Conservation (phyloP, 2,329 filamentous ascomycete species). For the Talaromyces sp. region DNA sequence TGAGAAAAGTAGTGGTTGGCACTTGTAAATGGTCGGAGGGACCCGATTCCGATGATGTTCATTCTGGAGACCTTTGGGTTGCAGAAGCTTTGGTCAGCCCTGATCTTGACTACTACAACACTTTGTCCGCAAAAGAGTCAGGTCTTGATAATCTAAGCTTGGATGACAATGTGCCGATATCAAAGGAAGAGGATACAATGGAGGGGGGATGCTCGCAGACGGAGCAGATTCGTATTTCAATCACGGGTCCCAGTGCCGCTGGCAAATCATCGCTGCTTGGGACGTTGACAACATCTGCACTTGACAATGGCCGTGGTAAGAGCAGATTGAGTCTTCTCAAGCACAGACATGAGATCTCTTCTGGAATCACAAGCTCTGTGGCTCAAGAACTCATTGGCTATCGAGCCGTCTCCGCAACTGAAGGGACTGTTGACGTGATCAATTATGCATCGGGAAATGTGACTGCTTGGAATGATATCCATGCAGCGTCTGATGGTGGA, state of each 20-base stretch:
- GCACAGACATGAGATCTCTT: conserved; percentile 88
- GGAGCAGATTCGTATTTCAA: conserved; percentile 77
- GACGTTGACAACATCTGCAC: conserved; percentile 77
- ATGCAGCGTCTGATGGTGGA: conserved; percentile 67
- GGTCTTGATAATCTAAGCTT: conserved; percentile 6
- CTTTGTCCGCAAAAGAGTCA: conserved; percentile 18
- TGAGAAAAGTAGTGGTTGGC: conserved; percentile 79
- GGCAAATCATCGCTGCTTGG: conserved; percentile 91
- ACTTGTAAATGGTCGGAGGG: conserved; percentile 62
- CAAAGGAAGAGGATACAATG: conserved; percentile 12
- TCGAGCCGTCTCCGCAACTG: conserved; percentile 32
- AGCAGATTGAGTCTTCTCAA: conserved; percentile 84
- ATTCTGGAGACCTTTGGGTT: conserved; percentile 68
- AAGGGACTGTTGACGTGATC: conserved; percentile 52
- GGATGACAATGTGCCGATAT: background rate
- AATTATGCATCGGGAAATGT: conserved; percentile 87
- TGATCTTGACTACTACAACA: conserved; percentile 51
- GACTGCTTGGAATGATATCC: conserved; percentile 91
- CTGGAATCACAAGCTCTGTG: conserved; percentile 89
- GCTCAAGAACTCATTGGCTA: conserved; percentile 94
- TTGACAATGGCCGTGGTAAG: conserved; percentile 90
- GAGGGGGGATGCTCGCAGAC: conserved; percentile 49
- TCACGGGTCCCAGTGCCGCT: conserved; percentile 84
- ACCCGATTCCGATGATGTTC: conserved; percentile 25
- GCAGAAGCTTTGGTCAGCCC: conserved; percentile 87